Evolutionary conservation across 1,139 yeast genomes (phyloP).

Genomic region (Nakaseomyces sp.): DNA sequence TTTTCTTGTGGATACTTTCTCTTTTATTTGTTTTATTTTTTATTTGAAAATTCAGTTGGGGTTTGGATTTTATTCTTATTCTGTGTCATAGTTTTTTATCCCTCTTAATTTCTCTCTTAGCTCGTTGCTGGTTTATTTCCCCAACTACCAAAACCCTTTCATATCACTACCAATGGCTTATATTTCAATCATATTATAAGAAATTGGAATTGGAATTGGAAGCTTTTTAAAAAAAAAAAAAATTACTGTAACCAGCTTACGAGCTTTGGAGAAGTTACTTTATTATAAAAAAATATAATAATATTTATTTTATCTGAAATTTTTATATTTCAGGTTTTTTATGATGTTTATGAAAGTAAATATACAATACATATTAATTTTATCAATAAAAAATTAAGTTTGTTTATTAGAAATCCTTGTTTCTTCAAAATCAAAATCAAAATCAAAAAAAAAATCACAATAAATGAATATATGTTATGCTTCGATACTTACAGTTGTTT

Average conservation of each 20-base stretch:
- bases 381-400: no score
- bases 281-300: neutral
- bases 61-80: constrained; percentile 1
- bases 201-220: neutral
- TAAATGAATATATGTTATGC: neutral
- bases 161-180: no score
- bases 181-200: neutral
- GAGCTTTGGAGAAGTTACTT: neutral
- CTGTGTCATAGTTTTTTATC: constrained; percentile 3
- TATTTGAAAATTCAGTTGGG: neutral
- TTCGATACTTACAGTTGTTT: neutral
- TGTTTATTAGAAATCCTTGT: no score
- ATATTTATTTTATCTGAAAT: neutral
- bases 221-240: no score
- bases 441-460: no score
- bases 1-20: neutral
- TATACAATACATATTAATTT: neutral
- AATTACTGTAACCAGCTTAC: no score
- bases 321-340: neutral
- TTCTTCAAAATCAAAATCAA: no score
- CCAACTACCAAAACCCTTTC: no score
- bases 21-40: no score
- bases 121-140: neutral
- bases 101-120: neutral
- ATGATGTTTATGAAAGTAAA: constrained; percentile 6